These are phyloP conservation scores for Thelonectria rubi DNA, from an alignment of 2,329 filamentous ascomycete genomes.

Conservation along the genomic window DNA sequence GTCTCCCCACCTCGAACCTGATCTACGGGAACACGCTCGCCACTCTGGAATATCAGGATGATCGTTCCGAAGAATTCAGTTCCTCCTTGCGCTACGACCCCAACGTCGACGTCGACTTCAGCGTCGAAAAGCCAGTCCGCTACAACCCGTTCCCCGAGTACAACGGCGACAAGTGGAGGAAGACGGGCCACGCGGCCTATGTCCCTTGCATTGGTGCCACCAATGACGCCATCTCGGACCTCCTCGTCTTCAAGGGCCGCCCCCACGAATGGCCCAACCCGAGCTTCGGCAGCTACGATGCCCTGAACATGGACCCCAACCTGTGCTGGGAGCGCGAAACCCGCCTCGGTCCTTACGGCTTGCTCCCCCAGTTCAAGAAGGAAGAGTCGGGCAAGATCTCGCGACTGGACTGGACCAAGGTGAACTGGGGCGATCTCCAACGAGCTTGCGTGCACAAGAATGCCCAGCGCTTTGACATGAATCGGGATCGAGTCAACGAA, in stretches of 20 bases:
- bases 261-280: conserved; percentile 67
- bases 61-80: conserved; percentile 45
- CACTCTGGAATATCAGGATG: conserved; percentile 54
- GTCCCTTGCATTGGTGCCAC: conserved; percentile 72
- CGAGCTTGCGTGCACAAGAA: conserved; percentile 72
- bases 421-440: conserved; percentile 78
- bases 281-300: conserved; percentile 69
- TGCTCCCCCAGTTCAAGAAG: conserved; percentile 59
- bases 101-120: conserved; percentile 52
- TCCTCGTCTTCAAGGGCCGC: conserved; percentile 70
- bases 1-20: conserved; percentile 56
- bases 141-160: conserved; percentile 80
- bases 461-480: conserved; percentile 66
- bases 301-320: conserved; percentile 68
- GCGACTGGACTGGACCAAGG: conserved; percentile 66
- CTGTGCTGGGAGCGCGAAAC: conserved; percentile 75
- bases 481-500: conserved; percentile 53
- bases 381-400: conserved; percentile 47
- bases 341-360: conserved; percentile 73
- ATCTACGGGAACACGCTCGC: conserved; percentile 67
- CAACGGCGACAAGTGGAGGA: conserved; percentile 69
- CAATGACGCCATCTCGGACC: conserved; percentile 67
- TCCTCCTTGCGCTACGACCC: conserved; percentile 46
- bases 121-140: conserved; percentile 58
- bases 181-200: conserved; percentile 64